Evolutionary conservation across 2,329 filamentous ascomycete genomes (phyloP).

Genomic region (Dothideomycetes sp.): DNA sequence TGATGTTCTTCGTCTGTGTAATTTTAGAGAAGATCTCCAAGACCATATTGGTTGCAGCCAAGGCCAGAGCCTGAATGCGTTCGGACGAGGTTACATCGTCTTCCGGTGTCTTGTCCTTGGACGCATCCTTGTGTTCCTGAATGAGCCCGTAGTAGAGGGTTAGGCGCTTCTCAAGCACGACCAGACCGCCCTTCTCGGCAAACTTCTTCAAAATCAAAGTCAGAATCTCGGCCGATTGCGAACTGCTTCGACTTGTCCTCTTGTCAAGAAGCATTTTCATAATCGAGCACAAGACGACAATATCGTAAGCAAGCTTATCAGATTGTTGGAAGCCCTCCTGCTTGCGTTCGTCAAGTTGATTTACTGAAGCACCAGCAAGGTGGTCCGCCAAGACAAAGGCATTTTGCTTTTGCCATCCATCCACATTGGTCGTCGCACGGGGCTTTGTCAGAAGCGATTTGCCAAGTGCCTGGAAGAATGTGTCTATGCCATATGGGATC

Average conservation of each 20-base stretch:
- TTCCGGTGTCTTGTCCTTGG: constrained; percentile 14
- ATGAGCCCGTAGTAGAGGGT: constrained; percentile 17
- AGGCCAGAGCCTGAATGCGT: constrained; percentile 11
- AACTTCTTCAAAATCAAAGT: constrained; percentile 79
- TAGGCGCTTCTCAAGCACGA: constrained; percentile 49
- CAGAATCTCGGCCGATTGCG: constrained; percentile 31
- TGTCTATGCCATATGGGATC: constrained; percentile 67
- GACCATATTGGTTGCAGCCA: constrained; percentile 54
- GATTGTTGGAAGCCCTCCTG: neutral
- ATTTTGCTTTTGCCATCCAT: constrained; percentile 52
- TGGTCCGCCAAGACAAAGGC: constrained; percentile 52
- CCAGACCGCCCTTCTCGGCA: constrained; percentile 68
- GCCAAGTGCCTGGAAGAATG: constrained; percentile 76
- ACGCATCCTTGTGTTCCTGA: constrained; percentile 12
- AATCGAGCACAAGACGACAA: constrained; percentile 67
- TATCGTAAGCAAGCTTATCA: constrained; percentile 54
- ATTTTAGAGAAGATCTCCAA: constrained; percentile 70
- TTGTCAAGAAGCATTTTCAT: constrained; percentile 68
- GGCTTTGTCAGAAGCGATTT: constrained; percentile 69
- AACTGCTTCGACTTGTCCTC: constrained; percentile 36
- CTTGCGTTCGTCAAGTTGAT: constrained; percentile 48
- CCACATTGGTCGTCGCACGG: constrained; percentile 29
- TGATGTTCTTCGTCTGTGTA: constrained; percentile 65
- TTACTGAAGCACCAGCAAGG: constrained; percentile 59
- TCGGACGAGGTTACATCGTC: constrained; percentile 5